Conservation (phyloP, 164 flowering plant genomes). For the Tinospora cordifolia region DNA sequence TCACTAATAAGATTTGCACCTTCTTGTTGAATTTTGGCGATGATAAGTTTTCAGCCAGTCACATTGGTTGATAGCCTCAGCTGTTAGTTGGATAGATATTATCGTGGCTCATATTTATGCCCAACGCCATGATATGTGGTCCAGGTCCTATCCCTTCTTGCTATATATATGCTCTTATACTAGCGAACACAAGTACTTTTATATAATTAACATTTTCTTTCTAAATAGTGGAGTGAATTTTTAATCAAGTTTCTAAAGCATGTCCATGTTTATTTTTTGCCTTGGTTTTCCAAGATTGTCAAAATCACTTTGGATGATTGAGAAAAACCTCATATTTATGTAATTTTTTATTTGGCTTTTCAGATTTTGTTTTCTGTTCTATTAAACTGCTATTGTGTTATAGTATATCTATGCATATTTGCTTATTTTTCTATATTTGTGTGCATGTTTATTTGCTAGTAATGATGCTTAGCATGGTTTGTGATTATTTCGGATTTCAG, state of each 20-base stretch:
- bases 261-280: too few species aligned
- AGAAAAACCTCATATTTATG: too few species aligned
- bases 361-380: background rate
- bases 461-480: background rate
- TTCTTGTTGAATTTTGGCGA: background rate
- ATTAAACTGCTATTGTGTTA: background rate
- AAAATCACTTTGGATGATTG: background rate
- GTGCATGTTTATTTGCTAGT: background rate
- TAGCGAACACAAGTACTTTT: background rate
- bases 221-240: too few species aligned
- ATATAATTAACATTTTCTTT: background rate
- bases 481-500: conserved; percentile 34
- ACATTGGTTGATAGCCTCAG: background rate
- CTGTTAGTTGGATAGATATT: background rate
- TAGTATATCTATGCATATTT: background rate
- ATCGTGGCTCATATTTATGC: background rate
- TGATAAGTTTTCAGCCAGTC: background rate
- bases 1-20: too few species aligned
- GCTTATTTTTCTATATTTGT: background rate
- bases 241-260: background rate
- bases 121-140: background rate
- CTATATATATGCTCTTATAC: background rate
- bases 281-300: too few species aligned
- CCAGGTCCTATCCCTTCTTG: background rate
- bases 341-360: too few species aligned